Evolutionary conservation across 1,284 basidiomycete species (phyloP), one percentile per base, ranked within the genome.

Genomic region (Marasmius sp.): DNA sequence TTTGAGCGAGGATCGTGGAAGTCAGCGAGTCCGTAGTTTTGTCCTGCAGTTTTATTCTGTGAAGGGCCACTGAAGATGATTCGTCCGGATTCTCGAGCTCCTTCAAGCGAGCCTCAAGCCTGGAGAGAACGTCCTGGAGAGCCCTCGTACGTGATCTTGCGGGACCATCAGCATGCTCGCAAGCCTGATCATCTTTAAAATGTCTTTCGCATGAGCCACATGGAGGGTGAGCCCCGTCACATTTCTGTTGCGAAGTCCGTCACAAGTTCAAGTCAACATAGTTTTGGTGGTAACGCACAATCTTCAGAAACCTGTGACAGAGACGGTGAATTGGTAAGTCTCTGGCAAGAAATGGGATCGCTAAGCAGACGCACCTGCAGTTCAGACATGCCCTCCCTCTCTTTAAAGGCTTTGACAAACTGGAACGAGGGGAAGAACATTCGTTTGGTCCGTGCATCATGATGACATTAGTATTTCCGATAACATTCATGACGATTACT

Each of bases 401-500:
- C 49, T 65, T 65, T 34, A 65, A 58, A 14, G 64, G 64, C 45
- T 58, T 65, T 1, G 64, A 60, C 11, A 34, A 54, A 34, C 52
- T 38, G 16, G 33, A 38, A 54, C 34, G 37, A 38, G 52, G 52
- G 16, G 52, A 36, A 36, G 52, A 54, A 20, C 34, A 16, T 14
- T 37, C 38, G 52, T 54, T 33, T n/a, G n/a, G n/a, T n/a, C n/a
- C n/a, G 57, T 89, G 90, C 81, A 94, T n/a, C n/a, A n/a, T n/a
- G n/a, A n/a, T 86, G 65, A 99, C 88, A 75, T 98, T 98, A 1
- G 97, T 96, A 73, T 99, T 97, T 69, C 97, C 93, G 70, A 99
- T 93, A 64, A 99, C 89, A 76, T 98, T 98, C 97, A 99, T 98
- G 74, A 99, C 93, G 68, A 98, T 94, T 64, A 99, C 98, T 77